A percentile compares a stretch with the other conserved stretches of the same genome.
These are phyloP conservation scores for Galerina marginata DNA, from an alignment of 768 basidiomycete species.

Conservation along the genomic window DNA sequence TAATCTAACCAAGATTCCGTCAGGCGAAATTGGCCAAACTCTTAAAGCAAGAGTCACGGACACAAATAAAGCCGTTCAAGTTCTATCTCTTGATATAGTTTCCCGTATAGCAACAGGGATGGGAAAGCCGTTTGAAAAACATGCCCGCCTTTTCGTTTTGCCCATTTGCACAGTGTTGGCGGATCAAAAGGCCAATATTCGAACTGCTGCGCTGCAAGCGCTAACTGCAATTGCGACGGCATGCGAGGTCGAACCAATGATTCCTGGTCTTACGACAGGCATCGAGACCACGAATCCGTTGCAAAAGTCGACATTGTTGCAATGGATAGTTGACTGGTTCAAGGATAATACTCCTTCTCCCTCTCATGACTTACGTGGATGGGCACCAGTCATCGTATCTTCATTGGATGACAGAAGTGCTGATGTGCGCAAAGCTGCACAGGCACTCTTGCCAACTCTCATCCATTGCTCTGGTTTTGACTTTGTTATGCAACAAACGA, in stretches of 20 bases:
- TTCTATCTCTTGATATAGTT: slow-evolving; percentile 88
- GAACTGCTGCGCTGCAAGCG: slow-evolving; percentile 77
- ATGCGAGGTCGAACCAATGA: slow-evolving; percentile 87
- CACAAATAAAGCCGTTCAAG: slow-evolving; percentile 93
- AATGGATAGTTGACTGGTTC: slow-evolving; percentile 84
- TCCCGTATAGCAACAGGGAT: slow-evolving; percentile 90
- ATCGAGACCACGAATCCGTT: slow-evolving; percentile 89
- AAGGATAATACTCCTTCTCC: slow-evolving; percentile 62
- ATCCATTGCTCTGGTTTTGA: slow-evolving; percentile 81
- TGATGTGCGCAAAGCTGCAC: slow-evolving; percentile 92
- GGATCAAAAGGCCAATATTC: slow-evolving; percentile 90
- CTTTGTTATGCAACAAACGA: slow-evolving; percentile 85
- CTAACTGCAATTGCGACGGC: slow-evolving; percentile 84
- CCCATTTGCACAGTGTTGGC: slow-evolving; percentile 86
- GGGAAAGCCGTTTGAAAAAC: slow-evolving; percentile 95
- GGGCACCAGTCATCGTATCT: slow-evolving; percentile 67
- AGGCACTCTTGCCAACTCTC: slow-evolving; percentile 77
- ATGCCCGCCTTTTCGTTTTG: slow-evolving; percentile 74
- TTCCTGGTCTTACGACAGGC: slow-evolving; percentile 75
- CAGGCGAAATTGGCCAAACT: slow-evolving; percentile 89
- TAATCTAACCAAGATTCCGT: slow-evolving; percentile 14
- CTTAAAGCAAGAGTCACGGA: slow-evolving; percentile 90
- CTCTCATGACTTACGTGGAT: slow-evolving; percentile 69
- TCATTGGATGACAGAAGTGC: slow-evolving; percentile 90
- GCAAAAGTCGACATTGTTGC: slow-evolving; percentile 78